Conservation (phyloP, 441 rosid genomes). For the Aquilaria agallochum region DNA sequence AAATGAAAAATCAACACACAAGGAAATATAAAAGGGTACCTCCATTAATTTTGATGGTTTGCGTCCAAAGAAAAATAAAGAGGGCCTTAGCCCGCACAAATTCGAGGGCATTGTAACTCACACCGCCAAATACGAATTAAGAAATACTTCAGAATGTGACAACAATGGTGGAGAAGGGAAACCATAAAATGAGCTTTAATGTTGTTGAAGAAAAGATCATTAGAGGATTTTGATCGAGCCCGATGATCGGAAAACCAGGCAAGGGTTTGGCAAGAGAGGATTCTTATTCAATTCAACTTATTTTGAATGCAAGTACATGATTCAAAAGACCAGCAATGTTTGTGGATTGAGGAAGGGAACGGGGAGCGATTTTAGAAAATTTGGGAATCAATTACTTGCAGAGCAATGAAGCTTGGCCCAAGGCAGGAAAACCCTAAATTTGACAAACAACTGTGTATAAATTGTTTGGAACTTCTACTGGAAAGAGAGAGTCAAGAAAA, state of each 20-base stretch:
- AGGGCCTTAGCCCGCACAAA: slow-evolving; percentile 44
- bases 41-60: slow-evolving; percentile 30
- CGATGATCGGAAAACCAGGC: too few species aligned
- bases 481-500: slow-evolving; percentile 44
- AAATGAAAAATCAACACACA: neutral
- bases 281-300: too few species aligned
- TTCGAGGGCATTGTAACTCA: slow-evolving; percentile 25
- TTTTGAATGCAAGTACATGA: neutral
- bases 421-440: slow-evolving; percentile 15
- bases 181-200: neutral
- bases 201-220: neutral
- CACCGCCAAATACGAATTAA: slow-evolving; percentile 17
- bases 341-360: neutral
- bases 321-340: slow-evolving; percentile 13
- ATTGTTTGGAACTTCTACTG: slow-evolving; percentile 42
- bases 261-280: too few species aligned
- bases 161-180: slow-evolving; percentile 3
- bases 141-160: neutral
- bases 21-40: slow-evolving; percentile 19
- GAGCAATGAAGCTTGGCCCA: slow-evolving; percentile 8
- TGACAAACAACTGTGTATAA: neutral
- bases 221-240: slow-evolving; percentile 9
- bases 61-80: slow-evolving; percentile 46
- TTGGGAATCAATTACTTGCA: slow-evolving; percentile 15
- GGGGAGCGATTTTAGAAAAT: too few species aligned